Conservation (phyloP, 2,329 filamentous ascomycete genomes). For the Curvularia verruculosa region DNA sequence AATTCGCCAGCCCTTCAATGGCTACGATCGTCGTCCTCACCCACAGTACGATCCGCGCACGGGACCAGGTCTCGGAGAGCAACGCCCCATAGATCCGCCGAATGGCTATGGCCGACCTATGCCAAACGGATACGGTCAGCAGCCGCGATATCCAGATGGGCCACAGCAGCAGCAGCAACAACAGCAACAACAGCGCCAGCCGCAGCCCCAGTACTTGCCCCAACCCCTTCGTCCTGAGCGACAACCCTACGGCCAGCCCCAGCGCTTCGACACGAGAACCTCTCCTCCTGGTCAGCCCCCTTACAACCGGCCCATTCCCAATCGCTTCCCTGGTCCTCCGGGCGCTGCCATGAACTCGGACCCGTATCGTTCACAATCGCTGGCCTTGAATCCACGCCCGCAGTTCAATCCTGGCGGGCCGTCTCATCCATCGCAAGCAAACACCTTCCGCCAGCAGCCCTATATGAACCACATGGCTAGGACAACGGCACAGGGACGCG, state of each 20-base stretch:
- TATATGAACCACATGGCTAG: slow-evolving; percentile 72
- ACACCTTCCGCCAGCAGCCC: slow-evolving; percentile 77
- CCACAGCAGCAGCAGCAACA: neutral
- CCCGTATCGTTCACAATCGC: slow-evolving; percentile 88
- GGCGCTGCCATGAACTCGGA: slow-evolving; percentile 80
- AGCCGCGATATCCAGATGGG: slow-evolving; percentile 46
- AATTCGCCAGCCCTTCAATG: slow-evolving; percentile 58
- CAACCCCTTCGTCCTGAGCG: slow-evolving; percentile 68
- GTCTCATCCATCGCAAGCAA: slow-evolving; percentile 65
- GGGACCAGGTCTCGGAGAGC: slow-evolving; percentile 33
- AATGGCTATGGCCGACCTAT: slow-evolving; percentile 40
- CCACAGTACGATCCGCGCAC: slow-evolving; percentile 37
- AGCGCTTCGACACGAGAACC: slow-evolving; percentile 68
- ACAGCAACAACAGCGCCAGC: slow-evolving; percentile 47
- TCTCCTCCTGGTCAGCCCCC: slow-evolving; percentile 57
- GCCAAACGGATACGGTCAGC: slow-evolving; percentile 49
- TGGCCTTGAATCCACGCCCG: slow-evolving; percentile 77
- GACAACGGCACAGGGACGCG: slow-evolving; percentile 87
- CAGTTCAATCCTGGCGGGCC: slow-evolving; percentile 65
- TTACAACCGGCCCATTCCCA: slow-evolving; percentile 61
- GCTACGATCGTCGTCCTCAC: slow-evolving; percentile 47
- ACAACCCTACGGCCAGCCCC: slow-evolving; percentile 73
- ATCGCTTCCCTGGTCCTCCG: slow-evolving; percentile 61
- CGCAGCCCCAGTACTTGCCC: slow-evolving; percentile 64
- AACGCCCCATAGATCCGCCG: slow-evolving; percentile 35